These are phyloP conservation scores for Claviceps lovelessii DNA, from an alignment of 2,329 filamentous ascomycete genomes.

Conservation along the genomic window DNA sequence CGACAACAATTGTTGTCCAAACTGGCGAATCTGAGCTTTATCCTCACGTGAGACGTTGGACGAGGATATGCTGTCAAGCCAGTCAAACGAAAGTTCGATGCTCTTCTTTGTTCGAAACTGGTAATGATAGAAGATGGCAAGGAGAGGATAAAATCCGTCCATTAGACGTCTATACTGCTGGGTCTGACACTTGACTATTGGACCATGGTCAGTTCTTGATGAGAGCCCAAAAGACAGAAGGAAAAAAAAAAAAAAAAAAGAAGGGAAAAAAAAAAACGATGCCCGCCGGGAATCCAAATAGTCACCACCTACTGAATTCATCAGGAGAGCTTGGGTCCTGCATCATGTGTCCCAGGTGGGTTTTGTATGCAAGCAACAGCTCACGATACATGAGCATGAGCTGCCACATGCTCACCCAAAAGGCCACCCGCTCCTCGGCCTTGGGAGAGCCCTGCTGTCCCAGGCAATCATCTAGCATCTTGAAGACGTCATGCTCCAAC, in stretches of 20 bases:
- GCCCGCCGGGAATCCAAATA: no score
- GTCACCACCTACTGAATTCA: conserved; percentile 6
- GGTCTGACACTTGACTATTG: conserved; percentile 8
- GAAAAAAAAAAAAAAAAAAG: background rate
- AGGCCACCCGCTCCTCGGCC: conserved; percentile 25
- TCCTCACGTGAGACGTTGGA: conserved; percentile 13
- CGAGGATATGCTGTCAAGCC: conserved; percentile 19
- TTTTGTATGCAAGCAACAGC: conserved; percentile 19
- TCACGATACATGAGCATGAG: conserved; percentile 35
- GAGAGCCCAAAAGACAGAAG: background rate
- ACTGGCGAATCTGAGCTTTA: conserved; percentile 13
- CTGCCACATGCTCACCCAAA: conserved; percentile 37
- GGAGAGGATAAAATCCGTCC: conserved; percentile 23
- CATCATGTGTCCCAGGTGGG: conserved; percentile 13
- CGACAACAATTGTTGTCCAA: conserved; percentile 19
- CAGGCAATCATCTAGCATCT: conserved; percentile 25
- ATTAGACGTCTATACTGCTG: conserved; percentile 15
- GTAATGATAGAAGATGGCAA: conserved; percentile 26
- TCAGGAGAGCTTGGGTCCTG: conserved; percentile 11
- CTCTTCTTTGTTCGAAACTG: conserved; percentile 28
- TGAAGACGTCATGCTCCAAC: conserved; percentile 26
- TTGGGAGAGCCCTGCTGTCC: conserved; percentile 24
- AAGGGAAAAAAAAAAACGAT: no score
- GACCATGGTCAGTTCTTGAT: background rate
- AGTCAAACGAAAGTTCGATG: conserved; percentile 24